These are phyloP conservation scores for Neocucurbitaria cava DNA, from an alignment of 2,329 filamentous ascomycete genomes.

Conservation along the genomic window DNA sequence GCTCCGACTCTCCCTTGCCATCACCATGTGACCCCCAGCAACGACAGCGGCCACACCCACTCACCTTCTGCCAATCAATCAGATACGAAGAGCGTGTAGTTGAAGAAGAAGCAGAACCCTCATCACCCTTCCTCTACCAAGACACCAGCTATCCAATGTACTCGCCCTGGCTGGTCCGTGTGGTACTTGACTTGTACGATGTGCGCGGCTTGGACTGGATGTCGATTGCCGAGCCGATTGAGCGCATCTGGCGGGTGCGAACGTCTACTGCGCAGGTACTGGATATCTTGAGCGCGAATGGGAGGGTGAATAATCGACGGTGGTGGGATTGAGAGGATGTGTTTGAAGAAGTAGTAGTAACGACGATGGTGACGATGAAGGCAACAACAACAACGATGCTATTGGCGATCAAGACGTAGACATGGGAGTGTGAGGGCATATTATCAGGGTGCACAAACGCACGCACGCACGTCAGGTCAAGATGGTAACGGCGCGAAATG, in stretches of 20 bases:
- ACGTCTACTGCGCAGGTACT: constrained; percentile 46
- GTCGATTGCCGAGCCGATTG: constrained; percentile 44
- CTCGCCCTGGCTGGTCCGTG: constrained; percentile 46
- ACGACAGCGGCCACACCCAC: constrained; percentile 18
- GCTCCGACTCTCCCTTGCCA: constrained; percentile 7
- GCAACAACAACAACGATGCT: too few species aligned
- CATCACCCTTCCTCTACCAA: constrained; percentile 38
- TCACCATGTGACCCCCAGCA: neutral
- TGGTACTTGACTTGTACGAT: constrained; percentile 47
- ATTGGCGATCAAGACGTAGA: neutral
- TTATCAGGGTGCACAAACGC: too few species aligned
- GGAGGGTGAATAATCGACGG: constrained; percentile 36
- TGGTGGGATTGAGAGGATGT: constrained; percentile 53
- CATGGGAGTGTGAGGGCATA: too few species aligned
- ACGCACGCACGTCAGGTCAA: neutral
- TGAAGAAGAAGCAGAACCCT: constrained; percentile 11
- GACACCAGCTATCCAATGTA: constrained; percentile 37
- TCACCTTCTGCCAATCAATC: constrained; percentile 15
- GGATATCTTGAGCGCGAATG: constrained; percentile 44
- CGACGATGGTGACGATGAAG: too few species aligned
- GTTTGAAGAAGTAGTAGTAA: too few species aligned
- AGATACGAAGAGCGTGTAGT: constrained; percentile 1
- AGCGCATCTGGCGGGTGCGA: constrained; percentile 42
- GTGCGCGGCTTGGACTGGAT: constrained; percentile 46
- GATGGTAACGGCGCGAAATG: neutral